Percentiles rank a stretch among this genome's conserved stretches.
Conservation (phyloP, 768 basidiomycete genomes). For the Boletellus ananas region DNA sequence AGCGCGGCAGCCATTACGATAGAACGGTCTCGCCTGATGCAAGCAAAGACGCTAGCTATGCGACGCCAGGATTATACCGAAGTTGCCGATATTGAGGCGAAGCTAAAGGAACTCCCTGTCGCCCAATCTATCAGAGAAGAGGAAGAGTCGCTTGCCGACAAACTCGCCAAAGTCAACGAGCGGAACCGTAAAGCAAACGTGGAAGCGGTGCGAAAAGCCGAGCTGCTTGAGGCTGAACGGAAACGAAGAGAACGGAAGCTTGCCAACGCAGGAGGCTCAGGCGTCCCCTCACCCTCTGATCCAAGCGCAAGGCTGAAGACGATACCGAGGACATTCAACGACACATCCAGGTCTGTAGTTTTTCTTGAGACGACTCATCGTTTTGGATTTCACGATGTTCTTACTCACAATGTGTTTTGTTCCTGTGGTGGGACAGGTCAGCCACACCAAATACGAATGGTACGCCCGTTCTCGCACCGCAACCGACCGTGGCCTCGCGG, state of each 20-base stretch:
- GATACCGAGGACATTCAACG: slow-evolving; percentile 53
- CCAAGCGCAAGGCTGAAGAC: slow-evolving; percentile 69
- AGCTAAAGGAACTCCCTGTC: slow-evolving; percentile 52
- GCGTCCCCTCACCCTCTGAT: slow-evolving; percentile 44
- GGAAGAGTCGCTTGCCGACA: slow-evolving; percentile 36
- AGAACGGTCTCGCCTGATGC: slow-evolving; percentile 63
- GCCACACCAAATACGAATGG: slow-evolving; percentile 49
- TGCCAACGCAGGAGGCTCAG: slow-evolving; percentile 37
- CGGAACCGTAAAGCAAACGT: slow-evolving; percentile 82
- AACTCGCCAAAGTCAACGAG: slow-evolving; percentile 81
- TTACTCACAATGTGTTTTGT: slow-evolving; percentile 5
- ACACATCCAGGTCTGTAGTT: slow-evolving; percentile 55
- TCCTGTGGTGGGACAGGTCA: slow-evolving; percentile 22
- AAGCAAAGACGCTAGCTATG: slow-evolving; percentile 69
- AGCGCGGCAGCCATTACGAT: slow-evolving; percentile 38
- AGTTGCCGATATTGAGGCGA: slow-evolving; percentile 55
- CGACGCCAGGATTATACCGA: slow-evolving; percentile 69
- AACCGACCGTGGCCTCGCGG: slow-evolving; percentile 25
- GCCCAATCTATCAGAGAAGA: slow-evolving; percentile 22
- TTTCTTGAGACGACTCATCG: neutral
- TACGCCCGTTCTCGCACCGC: slow-evolving; percentile 37
- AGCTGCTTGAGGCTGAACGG: slow-evolving; percentile 63
- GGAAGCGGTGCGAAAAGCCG: slow-evolving; percentile 76
- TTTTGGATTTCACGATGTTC: slow-evolving; percentile 19
- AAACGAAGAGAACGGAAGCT: slow-evolving; percentile 67